Percentiles rank a stretch among this genome's conserved stretches.
phyloP scores from a whole-genome alignment of 164 flowering plant species.

The Amborella trichopoda region DNA sequence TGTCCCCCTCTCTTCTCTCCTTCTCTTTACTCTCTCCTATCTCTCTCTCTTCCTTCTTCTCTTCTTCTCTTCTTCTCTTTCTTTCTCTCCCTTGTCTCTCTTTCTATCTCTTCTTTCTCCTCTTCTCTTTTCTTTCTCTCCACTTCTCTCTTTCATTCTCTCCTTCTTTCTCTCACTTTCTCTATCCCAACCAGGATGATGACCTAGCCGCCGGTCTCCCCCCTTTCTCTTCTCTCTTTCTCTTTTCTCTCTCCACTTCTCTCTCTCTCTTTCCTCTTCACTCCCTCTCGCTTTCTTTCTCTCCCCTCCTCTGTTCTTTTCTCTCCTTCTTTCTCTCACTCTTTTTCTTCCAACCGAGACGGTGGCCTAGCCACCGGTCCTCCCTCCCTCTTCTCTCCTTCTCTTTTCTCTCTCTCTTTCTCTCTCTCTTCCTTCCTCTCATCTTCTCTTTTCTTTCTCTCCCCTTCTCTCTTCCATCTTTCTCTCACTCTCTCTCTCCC shows the following conservation, averaged over 20 bases:
- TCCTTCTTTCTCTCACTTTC: neutral
- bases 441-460: too few species aligned
- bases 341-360: too few species aligned
- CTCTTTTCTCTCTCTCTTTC: neutral
- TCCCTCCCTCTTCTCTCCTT: neutral
- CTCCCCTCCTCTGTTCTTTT: too few species aligned
- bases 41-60: neutral
- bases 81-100: too few species aligned
- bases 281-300: neutral
- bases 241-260: neutral
- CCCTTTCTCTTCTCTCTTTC: neutral
- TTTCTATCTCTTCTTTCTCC: too few species aligned
- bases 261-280: too few species aligned
- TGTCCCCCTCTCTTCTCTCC: neutral
- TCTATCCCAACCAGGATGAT: too few species aligned
- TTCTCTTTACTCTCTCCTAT: too few species aligned
- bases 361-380: neutral
- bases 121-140: neutral
- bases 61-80: neutral
- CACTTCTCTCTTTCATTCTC: too few species aligned
- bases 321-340: too few species aligned
- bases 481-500: neutral
- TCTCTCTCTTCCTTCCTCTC: neutral
- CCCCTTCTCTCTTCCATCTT: too few species aligned
- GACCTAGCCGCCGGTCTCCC: neutral